Evolutionary conservation across 371 early-diverging fungal genomes (phyloP), one percentile per base, ranked within the genome.

Genomic region (Blakeslea trispora): DNA sequence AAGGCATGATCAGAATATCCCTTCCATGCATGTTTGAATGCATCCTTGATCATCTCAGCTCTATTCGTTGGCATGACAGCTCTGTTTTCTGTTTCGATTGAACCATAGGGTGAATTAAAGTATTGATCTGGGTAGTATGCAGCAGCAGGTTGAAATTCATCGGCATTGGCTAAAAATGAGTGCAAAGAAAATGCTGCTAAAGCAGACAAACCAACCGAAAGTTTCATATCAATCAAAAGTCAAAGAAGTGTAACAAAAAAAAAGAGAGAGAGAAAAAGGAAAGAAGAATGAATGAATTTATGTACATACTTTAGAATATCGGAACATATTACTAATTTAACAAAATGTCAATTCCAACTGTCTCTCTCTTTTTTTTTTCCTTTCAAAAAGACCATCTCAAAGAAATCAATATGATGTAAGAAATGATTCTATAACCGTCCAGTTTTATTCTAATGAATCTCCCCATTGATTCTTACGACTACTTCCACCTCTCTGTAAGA

Each of bases 11-110:
- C 43, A 54, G 42, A 84, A 59, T 97, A 97, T 0, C 90, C 91
- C 14, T 76, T 65, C 92, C 92, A 96, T 9, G 91, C 87, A 63
- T 89, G 79, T 31, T 62, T 45, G 50, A 91, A 85, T 0, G 88
- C 83, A 17, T 72, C 37, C 49, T 78, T 79, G 40, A 88, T 45
- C 21, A 23, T 37, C 15, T 47, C 44, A 6, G 49, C 61, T 48
- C 59, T 55, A 15, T 17, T 21, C n/a, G 51, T 51, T 9, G 14
- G 15, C 5, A 31, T 41, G 1, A 31, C n/a, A 17, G 17, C 21
- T 3, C 43, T 45, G 6, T 18, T 21, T n/a, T 34, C 59, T 13
- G 13, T 40, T 15, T 49, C 37, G 15, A 54, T 19, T 24, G 11
- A 50, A 23, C 46, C 4, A 14, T 41, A 8, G 0, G 52, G 52